Evolutionary conservation across 2,329 filamentous ascomycete genomes (phyloP).

Genomic region (Alternaria conjuncta): DNA sequence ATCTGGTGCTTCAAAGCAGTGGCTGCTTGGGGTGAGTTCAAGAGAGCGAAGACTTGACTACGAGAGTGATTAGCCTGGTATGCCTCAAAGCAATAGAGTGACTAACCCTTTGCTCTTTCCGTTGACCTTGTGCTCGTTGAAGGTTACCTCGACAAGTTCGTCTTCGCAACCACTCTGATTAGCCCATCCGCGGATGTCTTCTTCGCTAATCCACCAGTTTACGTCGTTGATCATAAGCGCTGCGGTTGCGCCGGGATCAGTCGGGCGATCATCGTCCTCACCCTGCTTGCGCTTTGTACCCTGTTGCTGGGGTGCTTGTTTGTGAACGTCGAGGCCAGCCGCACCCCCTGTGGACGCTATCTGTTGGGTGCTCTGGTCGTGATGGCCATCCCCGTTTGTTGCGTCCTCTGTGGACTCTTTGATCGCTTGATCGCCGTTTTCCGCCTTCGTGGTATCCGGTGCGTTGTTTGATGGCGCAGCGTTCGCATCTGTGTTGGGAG

Average conservation of each 20-base stretch:
- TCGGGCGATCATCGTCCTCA: conserved; percentile 58
- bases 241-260: conserved; percentile 67
- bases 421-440: conserved; percentile 17
- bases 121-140: conserved; percentile 98
- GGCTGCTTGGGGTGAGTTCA: conserved; percentile 81
- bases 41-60: conserved; percentile 82
- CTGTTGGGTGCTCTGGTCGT: conserved; percentile 48
- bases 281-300: conserved; percentile 68
- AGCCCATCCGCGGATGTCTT: conserved; percentile 89
- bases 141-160: conserved; percentile 90
- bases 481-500: conserved; percentile 44
- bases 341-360: conserved; percentile 54
- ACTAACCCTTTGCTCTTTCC: conserved; percentile 96
- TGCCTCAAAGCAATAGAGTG: neutral
- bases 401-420: conserved; percentile 30
- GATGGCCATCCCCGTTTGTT: conserved; percentile 27
- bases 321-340: conserved; percentile 45
- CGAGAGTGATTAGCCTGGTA: conserved; percentile 16
- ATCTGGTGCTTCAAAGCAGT: conserved; percentile 84
- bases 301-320: conserved; percentile 58
- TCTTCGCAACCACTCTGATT: conserved; percentile 80
- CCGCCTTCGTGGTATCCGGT: conserved; percentile 15
- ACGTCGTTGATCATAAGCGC: conserved; percentile 88
- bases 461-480: conserved; percentile 19
- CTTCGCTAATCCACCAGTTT: conserved; percentile 92